These are phyloP conservation scores for Penicillium sp. DNA, from an alignment of 2,329 filamentous ascomycete species.

Conservation along the genomic window DNA sequence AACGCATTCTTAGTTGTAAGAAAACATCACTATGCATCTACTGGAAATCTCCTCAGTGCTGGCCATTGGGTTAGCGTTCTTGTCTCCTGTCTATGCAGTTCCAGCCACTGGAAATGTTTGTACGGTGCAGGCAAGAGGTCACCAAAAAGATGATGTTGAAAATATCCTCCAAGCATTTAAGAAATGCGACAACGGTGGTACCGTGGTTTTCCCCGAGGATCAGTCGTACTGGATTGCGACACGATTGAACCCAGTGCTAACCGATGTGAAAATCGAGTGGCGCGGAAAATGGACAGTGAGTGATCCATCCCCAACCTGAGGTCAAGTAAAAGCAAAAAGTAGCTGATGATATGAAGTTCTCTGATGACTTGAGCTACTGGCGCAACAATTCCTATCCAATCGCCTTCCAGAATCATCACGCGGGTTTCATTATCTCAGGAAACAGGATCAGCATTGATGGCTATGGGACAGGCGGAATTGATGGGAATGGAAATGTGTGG, in stretches of 20 bases:
- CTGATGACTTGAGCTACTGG: conserved; percentile 56
- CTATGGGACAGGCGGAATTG: conserved; percentile 53
- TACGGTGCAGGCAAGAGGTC: conserved; percentile 41
- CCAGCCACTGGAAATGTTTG: conserved; percentile 27
- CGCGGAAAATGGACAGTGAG: conserved; percentile 52
- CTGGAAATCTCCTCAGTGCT: background rate
- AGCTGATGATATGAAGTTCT: conserved; percentile 36
- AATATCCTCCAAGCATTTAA: conserved; percentile 44
- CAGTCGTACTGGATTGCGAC: conserved; percentile 54
- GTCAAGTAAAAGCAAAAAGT: no score
- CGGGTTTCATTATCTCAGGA: conserved; percentile 54
- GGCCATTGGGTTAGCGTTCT: background rate
- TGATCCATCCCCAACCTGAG: background rate
- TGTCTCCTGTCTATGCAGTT: background rate
- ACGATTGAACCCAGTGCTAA: conserved; percentile 51
- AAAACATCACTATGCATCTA: background rate
- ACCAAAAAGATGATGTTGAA: conserved; percentile 42
- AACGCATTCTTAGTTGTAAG: background rate
- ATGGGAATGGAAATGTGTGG: conserved; percentile 58
- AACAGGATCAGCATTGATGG: conserved; percentile 54
- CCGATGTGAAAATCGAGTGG: conserved; percentile 56
- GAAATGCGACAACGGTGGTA: conserved; percentile 43
- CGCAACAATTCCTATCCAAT: conserved; percentile 55
- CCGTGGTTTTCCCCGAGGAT: conserved; percentile 52
- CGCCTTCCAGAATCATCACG: conserved; percentile 57